A percentile compares a stretch with the other conserved stretches of the same genome.
Evolutionary conservation across 2,329 filamentous ascomycete genomes (phyloP).

Genomic region (Calonectria hongkongensis): DNA sequence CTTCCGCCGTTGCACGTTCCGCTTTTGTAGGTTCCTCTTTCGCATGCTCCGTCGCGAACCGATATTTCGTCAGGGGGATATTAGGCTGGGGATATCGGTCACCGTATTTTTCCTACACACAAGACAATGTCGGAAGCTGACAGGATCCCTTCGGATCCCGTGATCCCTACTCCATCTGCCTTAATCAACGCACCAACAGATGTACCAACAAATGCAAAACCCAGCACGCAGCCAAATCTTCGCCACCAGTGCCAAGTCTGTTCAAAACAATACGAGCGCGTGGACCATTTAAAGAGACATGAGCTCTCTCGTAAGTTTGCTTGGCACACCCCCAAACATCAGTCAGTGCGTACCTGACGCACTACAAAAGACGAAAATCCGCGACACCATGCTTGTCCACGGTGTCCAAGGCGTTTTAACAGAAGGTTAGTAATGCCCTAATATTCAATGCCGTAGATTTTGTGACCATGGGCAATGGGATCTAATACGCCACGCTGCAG

Average conservation of each 20-base stretch:
- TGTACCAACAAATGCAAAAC: no score
- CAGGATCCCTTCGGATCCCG: neutral
- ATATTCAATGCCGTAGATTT: neutral
- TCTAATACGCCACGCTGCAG: neutral
- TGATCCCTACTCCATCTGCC: neutral
- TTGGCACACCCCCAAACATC: no score
- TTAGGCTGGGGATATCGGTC: neutral
- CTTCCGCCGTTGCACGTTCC: no score
- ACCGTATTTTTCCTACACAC: neutral
- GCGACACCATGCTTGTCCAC: neutral
- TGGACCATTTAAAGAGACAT: conserved; percentile 14
- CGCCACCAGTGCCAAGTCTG: conserved; percentile 8
- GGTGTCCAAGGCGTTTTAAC: neutral
- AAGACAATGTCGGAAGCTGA: conserved; percentile 8
- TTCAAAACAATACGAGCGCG: conserved; percentile 12
- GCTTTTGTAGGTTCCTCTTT: neutral
- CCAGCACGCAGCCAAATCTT: neutral
- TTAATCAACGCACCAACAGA: neutral
- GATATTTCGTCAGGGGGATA: conserved; percentile 6
- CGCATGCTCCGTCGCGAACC: conserved; percentile 7
- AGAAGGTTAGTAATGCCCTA: neutral
- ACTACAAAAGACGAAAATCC: neutral
- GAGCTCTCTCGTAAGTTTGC: conserved; percentile 5
- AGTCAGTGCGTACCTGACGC: neutral
- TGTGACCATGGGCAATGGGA: neutral